These are phyloP conservation scores for Carex myosuroides DNA, from an alignment of 176 grass and related monocot species.

Conservation along the genomic window DNA sequence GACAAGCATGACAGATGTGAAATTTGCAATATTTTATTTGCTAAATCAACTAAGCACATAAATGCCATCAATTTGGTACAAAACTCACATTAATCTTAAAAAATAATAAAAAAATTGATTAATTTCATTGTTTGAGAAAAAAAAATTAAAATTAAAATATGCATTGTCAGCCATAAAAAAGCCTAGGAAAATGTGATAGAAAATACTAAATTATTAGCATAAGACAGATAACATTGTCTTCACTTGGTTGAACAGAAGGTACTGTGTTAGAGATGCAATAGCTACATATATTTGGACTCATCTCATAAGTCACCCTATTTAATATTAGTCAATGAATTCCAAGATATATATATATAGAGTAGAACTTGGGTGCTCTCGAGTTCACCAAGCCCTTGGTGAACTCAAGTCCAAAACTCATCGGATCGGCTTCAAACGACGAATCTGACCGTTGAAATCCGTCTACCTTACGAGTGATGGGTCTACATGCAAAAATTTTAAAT, in stretches of 20 bases:
- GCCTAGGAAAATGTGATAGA: background rate
- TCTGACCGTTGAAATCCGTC: too few species aligned
- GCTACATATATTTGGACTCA: conserved; percentile 6
- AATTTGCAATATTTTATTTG: background rate
- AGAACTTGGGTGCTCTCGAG: too few species aligned
- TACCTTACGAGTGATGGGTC: too few species aligned
- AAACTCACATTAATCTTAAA: background rate
- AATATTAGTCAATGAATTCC: background rate
- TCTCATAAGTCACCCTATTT: background rate
- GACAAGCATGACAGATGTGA: background rate
- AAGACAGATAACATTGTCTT: background rate
- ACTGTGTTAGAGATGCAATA: conserved; percentile 7
- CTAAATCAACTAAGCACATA: background rate
- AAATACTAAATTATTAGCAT: background rate
- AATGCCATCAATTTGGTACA: background rate
- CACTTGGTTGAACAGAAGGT: conserved; percentile 10
- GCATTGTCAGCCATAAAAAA: background rate
- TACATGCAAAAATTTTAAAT: too few species aligned
- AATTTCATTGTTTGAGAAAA: background rate
- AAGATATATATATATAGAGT: background rate
- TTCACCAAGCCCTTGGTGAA: too few species aligned
- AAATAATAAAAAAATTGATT: background rate
- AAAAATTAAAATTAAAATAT: background rate
- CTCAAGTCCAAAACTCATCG: too few species aligned
- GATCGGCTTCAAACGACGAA: too few species aligned